A percentile compares a stretch with the other conserved stretches of the same genome.
Conservation (phyloP, 768 basidiomycete genomes). For the Lentinula sp. region DNA sequence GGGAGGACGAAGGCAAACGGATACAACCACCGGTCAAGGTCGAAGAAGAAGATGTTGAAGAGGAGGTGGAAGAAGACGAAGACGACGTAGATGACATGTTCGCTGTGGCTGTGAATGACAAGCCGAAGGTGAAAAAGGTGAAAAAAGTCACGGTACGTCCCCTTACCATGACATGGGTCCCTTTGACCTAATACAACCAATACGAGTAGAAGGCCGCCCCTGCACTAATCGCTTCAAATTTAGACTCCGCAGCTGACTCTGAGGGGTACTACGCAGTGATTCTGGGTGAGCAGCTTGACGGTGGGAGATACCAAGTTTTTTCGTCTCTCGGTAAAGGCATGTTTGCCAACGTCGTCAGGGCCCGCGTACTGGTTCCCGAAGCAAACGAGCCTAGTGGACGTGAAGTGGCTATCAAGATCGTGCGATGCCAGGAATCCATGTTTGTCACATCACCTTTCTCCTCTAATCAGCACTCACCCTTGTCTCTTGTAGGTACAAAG, state of each 20-base stretch:
- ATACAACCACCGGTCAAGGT: conserved; percentile 38
- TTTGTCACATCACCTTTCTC: conserved; percentile 33
- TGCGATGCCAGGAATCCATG: conserved; percentile 96
- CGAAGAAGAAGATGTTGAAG: conserved; percentile 39
- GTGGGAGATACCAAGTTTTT: conserved; percentile 90
- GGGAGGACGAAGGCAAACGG: conserved; percentile 77
- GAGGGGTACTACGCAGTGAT: conserved; percentile 96
- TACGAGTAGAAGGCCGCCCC: conserved; percentile 42
- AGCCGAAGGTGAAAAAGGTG: conserved; percentile 42
- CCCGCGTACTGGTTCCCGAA: conserved; percentile 70
- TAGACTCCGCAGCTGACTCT: conserved; percentile 87
- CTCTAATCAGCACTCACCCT: neutral
- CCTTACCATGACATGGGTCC: neutral
- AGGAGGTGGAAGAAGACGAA: conserved; percentile 68
- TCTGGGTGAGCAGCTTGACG: conserved; percentile 89
- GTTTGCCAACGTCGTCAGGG: conserved; percentile 96
- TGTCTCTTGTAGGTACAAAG: conserved; percentile 68
- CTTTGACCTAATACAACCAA: too few species aligned
- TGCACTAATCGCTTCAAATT: conserved; percentile 64
- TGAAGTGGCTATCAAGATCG: conserved; percentile 98
- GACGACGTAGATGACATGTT: conserved; percentile 98
- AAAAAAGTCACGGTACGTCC: conserved; percentile 45
- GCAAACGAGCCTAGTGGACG: conserved; percentile 38
- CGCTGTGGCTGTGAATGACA: conserved; percentile 43
- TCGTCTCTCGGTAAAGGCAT: conserved; percentile 97